Evolutionary conservation across 768 basidiomycete species (phyloP), one percentile per base, ranked within the genome.

Genomic region (Mycena indigotica): DNA sequence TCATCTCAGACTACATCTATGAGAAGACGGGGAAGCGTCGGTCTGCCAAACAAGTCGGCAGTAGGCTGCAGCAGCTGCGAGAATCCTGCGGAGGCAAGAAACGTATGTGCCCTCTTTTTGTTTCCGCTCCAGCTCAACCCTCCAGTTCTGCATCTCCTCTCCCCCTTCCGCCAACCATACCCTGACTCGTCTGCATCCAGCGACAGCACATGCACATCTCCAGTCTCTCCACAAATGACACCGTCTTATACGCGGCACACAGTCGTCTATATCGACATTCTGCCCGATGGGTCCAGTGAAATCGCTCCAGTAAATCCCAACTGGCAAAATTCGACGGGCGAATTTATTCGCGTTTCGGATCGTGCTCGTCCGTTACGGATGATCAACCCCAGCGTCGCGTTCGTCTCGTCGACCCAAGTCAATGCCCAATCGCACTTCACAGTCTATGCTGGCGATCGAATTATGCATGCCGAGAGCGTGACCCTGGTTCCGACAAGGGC

Each of bases 31-130:
- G 89, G 23, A 84, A 86, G 69, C 77, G 80, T 58, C 80, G 89
- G 57, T 86, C 87, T 6, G 82, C 89, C 23, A 91, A 91, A 69
- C 89, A 91, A 71, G 89, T 91, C 46, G 89, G 89, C 56, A 89
- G 87, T 66, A 87, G 89, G 54, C 75, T 91, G 28, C 89, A 91
- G 67, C 89, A 91, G 66, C 80, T 91, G 52, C 75, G 88, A 63
- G 88, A 91, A 69, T 87, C 87, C 2, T 81, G 84, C 63, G 84
- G 87, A 48, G 88, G 88, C 35, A 87, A 87, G 69, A 76, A 82
- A 69, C 75, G 89, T 91, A 69, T 72, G 87, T 80, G 26, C 26
- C 46, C 32, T 13, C 28, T 29, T 17, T 45, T 35, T 48, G 54
- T 56, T 35, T 40, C 28, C 32, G 30, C 45, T 16, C 40, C 61